These are phyloP conservation scores for Tuber calosporum DNA, from an alignment of 495 filamentous ascomycete genomes.

Conservation along the genomic window DNA sequence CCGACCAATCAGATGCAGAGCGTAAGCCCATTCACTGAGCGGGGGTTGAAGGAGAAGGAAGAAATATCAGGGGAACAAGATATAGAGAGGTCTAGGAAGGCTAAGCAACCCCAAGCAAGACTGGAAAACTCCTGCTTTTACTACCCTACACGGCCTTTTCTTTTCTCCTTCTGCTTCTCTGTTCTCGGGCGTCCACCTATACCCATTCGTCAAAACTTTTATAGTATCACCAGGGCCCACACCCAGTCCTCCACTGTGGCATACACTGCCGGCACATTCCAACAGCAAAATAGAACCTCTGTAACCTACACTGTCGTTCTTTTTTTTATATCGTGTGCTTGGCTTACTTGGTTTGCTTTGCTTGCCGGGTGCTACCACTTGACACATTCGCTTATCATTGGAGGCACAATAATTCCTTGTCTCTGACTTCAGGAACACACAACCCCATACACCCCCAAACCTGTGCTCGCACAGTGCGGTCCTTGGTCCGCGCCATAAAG, in stretches of 20 bases:
- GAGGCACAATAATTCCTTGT: background rate
- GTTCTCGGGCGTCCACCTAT: background rate
- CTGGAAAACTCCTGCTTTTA: background rate
- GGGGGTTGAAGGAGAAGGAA: background rate
- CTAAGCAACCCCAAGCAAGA: background rate
- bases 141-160: background rate
- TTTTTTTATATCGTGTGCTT: background rate
- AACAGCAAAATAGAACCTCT: background rate
- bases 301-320: background rate
- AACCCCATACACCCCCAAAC: conserved; percentile 17
- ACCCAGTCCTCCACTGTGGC: background rate
- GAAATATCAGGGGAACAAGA: background rate
- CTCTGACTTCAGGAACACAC: background rate
- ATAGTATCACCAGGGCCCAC: background rate
- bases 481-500: conserved; percentile 22
- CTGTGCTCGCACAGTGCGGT: conserved; percentile 8
- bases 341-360: background rate
- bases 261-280: background rate
- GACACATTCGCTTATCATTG: background rate
- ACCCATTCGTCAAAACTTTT: background rate
- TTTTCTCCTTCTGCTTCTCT: background rate
- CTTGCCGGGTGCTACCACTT: background rate
- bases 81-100: background rate
- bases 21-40: background rate
- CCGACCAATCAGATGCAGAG: background rate